phyloP scores from a whole-genome alignment of 768 basidiomycete species.

The Chalciporus pseudorubinellus region DNA sequence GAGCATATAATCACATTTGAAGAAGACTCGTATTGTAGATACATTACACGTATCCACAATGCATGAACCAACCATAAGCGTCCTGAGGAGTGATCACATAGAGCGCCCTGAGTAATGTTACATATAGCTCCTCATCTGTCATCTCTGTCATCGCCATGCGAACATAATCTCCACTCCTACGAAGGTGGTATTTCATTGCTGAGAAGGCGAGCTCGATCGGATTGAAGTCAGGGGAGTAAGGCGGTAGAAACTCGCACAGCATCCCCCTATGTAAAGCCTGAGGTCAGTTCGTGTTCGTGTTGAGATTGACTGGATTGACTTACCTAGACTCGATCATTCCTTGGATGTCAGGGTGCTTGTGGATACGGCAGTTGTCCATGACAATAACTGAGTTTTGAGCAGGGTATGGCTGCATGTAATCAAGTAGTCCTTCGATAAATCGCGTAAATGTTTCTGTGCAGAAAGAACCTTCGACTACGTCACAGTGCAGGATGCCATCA shows the following conservation, averaged over 20 bases:
- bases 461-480: slow-evolving; percentile 1
- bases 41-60: background rate
- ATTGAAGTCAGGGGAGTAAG: slow-evolving; percentile 34
- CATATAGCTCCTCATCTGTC: background rate
- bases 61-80: background rate
- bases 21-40: background rate
- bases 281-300: background rate
- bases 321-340: background rate
- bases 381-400: background rate
- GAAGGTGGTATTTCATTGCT: slow-evolving; percentile 15
- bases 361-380: slow-evolving; percentile 7
- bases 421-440: background rate
- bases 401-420: background rate
- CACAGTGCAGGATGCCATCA: slow-evolving; percentile 1
- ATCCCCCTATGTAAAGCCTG: background rate
- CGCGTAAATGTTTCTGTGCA: background rate
- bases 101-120: background rate
- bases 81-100: background rate
- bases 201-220: slow-evolving; percentile 33
- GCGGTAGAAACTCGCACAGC: slow-evolving; percentile 24
- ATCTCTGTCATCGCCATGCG: background rate
- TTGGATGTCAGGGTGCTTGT: slow-evolving; percentile 2
- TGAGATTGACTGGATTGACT: too few species aligned
- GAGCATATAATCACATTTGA: background rate
- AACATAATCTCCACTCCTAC: background rate